phyloP scores from a whole-genome alignment of 2,329 filamentous ascomycete species.

The Clarireedia homoeocarpa region DNA sequence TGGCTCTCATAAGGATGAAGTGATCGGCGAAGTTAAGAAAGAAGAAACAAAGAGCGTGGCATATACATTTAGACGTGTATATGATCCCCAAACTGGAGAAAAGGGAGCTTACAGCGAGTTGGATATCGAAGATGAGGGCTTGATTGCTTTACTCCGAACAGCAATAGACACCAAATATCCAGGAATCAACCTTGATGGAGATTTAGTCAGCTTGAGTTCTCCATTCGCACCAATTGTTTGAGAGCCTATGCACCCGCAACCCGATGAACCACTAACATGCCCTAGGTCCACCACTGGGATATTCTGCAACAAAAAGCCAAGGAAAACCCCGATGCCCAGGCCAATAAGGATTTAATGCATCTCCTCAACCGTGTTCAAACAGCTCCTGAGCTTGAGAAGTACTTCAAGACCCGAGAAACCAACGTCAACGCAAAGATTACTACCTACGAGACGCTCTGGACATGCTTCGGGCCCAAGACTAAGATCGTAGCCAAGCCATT shows the following conservation, averaged over 20 bases:
- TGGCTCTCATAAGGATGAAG: too few relatives aligned
- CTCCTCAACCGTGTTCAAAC: slow-evolving; percentile 1
- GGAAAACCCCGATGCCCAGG: not conserved
- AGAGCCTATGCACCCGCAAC: not conserved
- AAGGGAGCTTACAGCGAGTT: not conserved
- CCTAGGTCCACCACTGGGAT: too few relatives aligned
- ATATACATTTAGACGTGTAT: not conserved
- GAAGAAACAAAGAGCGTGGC: not conserved
- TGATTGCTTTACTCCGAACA: not conserved
- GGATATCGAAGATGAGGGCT: not conserved
- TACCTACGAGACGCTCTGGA: too few relatives aligned
- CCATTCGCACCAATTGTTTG: not conserved
- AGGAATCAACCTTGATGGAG: slow-evolving; percentile 2
- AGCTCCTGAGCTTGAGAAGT: slow-evolving; percentile 6
- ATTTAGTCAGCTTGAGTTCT: slow-evolving; percentile 1
- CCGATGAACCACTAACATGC: too few relatives aligned
- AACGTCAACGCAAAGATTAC: slow-evolving; percentile 15
- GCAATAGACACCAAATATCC: not conserved
- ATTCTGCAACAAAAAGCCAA: too few relatives aligned
- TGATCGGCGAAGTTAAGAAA: too few relatives aligned
- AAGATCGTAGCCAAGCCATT: too few relatives aligned
- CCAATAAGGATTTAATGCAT: not conserved
- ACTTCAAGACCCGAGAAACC: slow-evolving; percentile 8
- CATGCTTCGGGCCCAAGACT: too few relatives aligned
- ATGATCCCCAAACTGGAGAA: not conserved